Conservation (phyloP, 345 rosid genomes). For the Hevea brasiliensis region DNA sequence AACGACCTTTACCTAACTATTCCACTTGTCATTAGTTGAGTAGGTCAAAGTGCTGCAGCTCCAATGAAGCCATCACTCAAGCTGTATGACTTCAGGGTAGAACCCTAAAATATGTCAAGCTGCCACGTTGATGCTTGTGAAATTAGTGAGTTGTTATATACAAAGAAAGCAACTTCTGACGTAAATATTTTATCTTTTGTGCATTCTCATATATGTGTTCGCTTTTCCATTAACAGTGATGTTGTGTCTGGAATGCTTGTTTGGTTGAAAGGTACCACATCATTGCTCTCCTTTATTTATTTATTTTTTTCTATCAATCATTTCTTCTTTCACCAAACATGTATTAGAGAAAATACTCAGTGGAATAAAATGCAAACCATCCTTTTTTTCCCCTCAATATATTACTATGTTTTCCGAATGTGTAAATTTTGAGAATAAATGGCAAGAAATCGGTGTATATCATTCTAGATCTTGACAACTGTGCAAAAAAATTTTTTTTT, state of each 20-base stretch:
- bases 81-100: constrained; percentile 7
- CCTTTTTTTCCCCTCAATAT: too few species aligned
- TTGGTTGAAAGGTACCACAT: constrained; percentile 6
- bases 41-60: constrained; percentile 10
- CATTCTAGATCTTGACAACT: too few species aligned
- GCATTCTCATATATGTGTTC: too few species aligned
- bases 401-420: too few species aligned
- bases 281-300: background rate
- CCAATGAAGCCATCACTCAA: constrained; percentile 6
- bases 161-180: background rate
- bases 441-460: background rate
- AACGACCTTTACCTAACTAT: constrained; percentile 43
- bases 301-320: background rate
- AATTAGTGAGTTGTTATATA: background rate
- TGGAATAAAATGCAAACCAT: background rate
- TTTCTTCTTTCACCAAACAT: background rate
- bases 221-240: background rate
- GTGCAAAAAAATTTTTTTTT: too few species aligned
- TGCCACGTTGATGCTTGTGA: constrained; percentile 10
- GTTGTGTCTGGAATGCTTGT: background rate
- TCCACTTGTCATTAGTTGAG: constrained; percentile 28
- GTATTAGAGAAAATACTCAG: background rate
- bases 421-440: too few species aligned
- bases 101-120: constrained; percentile 9
- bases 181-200: background rate